These are phyloP conservation scores for Coniochaeta prunicola DNA, from an alignment of 2,329 filamentous ascomycete genomes.

Conservation along the genomic window DNA sequence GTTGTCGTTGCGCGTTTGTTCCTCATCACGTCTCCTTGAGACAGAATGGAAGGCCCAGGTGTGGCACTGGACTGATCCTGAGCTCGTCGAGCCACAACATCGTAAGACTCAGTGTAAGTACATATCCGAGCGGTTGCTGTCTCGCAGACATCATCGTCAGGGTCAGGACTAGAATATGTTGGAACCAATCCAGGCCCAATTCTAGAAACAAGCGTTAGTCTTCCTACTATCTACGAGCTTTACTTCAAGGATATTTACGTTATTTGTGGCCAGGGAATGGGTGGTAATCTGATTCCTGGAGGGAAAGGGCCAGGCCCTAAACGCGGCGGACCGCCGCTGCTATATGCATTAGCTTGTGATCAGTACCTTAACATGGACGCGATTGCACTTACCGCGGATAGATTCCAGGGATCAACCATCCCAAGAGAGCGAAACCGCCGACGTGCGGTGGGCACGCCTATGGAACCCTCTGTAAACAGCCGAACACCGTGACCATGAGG, in stretches of 20 bases:
- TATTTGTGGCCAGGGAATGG: slow-evolving; percentile 4
- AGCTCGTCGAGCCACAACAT: background rate
- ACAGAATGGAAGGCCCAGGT: slow-evolving; percentile 2
- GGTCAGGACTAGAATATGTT: background rate
- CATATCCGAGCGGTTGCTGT: slow-evolving; percentile 4
- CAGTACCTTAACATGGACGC: background rate
- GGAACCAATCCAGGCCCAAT: slow-evolving; percentile 2
- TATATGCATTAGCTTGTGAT: background rate
- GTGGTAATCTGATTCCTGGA: background rate
- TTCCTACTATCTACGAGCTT: too few species aligned
- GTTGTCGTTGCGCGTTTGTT: slow-evolving; percentile 1
- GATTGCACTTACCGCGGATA: slow-evolving; percentile 1
- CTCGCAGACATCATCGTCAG: slow-evolving; percentile 3
- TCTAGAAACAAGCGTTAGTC: background rate
- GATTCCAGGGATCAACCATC: slow-evolving; percentile 3
- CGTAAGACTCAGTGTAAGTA: slow-evolving; percentile 5
- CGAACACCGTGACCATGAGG: too few species aligned
- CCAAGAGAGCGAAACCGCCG: slow-evolving; percentile 5
- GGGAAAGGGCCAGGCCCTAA: slow-evolving; percentile 1
- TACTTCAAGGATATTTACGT: background rate
- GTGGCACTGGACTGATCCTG: background rate
- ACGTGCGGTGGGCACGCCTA: slow-evolving; percentile 5
- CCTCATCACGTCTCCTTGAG: background rate
- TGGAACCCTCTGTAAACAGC: background rate
- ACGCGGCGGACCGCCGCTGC: background rate